phyloP scores from a whole-genome alignment of 2,329 filamentous ascomycete genomes.

The Balansia obtecta region DNA sequence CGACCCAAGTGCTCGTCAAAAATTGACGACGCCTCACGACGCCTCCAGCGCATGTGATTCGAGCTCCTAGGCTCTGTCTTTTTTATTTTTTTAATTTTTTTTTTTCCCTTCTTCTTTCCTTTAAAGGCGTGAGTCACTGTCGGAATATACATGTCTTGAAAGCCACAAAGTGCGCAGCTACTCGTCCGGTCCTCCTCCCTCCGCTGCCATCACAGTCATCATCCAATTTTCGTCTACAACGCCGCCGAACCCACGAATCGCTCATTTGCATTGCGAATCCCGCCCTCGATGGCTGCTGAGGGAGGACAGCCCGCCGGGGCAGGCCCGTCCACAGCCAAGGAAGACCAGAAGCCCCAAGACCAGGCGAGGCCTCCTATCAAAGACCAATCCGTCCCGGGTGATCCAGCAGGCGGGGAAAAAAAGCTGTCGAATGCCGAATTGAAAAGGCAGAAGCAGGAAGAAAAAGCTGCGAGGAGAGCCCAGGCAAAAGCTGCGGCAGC shows the following conservation, averaged over 20 bases:
- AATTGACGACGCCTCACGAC: not conserved
- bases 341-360: constrained; percentile 12
- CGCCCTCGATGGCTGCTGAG: constrained; percentile 20
- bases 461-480: constrained; percentile 78
- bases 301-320: constrained; percentile 17
- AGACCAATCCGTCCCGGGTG: constrained; percentile 7
- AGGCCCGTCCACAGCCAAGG: constrained; percentile 14
- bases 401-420: constrained; percentile 22
- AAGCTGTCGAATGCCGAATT: constrained; percentile 66
- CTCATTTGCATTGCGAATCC: constrained; percentile 3
- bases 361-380: constrained; percentile 13
- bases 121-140: not conserved
- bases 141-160: not conserved
- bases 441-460: constrained; percentile 81
- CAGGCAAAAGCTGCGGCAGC: constrained; percentile 48
- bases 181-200: not conserved
- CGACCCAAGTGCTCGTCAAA: constrained; percentile 5
- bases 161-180: not conserved
- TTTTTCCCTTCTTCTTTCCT: too few relatives aligned
- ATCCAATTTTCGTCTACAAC: not conserved
- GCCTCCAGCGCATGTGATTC: not conserved
- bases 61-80: too few relatives aligned
- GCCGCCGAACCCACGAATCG: not conserved
- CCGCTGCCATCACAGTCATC: not conserved
- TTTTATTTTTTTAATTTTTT: too few relatives aligned